These are phyloP conservation scores for Penicillium frequentans DNA, from an alignment of 2,329 filamentous ascomycete genomes.

Conservation along the genomic window DNA sequence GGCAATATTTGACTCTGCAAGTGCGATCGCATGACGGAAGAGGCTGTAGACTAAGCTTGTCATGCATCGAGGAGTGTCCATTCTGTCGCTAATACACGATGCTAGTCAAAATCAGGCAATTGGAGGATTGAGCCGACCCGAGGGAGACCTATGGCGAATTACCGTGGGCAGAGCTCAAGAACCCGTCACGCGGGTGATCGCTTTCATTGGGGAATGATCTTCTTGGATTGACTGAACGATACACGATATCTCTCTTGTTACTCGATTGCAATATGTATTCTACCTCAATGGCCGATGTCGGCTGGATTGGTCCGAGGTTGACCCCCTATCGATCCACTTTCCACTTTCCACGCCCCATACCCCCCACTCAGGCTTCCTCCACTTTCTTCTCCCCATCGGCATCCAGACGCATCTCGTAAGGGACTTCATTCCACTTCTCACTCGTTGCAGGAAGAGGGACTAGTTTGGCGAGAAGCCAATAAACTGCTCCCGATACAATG, in stretches of 20 bases:
- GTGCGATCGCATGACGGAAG: not conserved
- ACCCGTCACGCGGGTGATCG: not conserved
- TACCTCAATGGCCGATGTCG: conserved; percentile 3
- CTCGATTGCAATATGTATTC: conserved; percentile 1
- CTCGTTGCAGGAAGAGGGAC: conserved; percentile 72
- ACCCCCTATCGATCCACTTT: not conserved
- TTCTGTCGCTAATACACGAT: not conserved
- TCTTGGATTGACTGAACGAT: not conserved
- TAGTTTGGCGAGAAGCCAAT: conserved; percentile 67
- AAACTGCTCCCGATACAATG: conserved; percentile 62
- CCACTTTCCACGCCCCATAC: not conserved
- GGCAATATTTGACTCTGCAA: not conserved
- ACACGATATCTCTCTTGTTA: not conserved
- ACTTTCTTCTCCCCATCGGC: conserved; percentile 20
- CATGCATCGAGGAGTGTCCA: not conserved
- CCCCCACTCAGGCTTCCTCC: conserved; percentile 4
- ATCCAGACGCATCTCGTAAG: conserved; percentile 20
- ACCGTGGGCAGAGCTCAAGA: not conserved
- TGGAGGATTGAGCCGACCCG: not conserved
- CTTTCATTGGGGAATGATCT: not conserved
- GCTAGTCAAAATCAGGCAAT: not conserved
- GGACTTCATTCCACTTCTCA: conserved; percentile 72
- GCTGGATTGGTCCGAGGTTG: not conserved
- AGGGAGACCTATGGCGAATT: not conserved
- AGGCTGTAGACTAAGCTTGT: not conserved